Base-by-base conservation (phyloP, 2,329 filamentous ascomycete genomes). In the Fusarium armeniacum region DNA sequence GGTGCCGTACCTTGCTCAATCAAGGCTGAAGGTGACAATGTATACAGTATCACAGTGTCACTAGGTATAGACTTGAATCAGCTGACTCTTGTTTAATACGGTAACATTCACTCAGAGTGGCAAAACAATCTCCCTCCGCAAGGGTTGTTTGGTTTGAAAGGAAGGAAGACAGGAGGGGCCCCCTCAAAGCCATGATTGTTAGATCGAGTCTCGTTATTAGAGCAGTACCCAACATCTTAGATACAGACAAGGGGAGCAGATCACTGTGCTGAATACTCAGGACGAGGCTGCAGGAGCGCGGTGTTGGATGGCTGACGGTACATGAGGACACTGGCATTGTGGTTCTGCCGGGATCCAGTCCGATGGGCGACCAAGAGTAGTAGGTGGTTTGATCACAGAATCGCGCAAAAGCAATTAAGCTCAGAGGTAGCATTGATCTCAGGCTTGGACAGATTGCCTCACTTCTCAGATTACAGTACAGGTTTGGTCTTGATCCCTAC, bases 31-130 rank as follows among this genome's bases (percentile, higher is more conserved):
- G n/a, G 47, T 49, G 47, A 47, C 10, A n/a, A 20, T 35, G 59
- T 58, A 67, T 49, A 68, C 58, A 67, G 57, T 58, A 36, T 54
- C 35, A 59, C 64, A 68, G 54, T 65, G 65, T 20, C 36, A 40
- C 20, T 20, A 20, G 20, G 20, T 20, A 20, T 20, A 20, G 20
- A 20, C 20, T 20, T 20, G 20, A 20, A 20, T 20, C 20, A 20
- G 20, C 20, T 20, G 20, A 38, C 45, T 50, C 41, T 41, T 38
- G 35, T 44, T 38, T 33, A 26, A 38, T 47, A 59, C 60, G 36
- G 22, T 32, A 65, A 8, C 41, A 46, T 60, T 30, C 32, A 13
- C 36, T 13, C 36, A 43, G 30, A 67, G 64, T 67, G 64, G 62
- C 36, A 44, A 66, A 51, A 45, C 35, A 28, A 20, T 18, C 26